These are phyloP conservation scores for Fusarium citri DNA, from an alignment of 2,329 filamentous ascomycete species.

Conservation along the genomic window DNA sequence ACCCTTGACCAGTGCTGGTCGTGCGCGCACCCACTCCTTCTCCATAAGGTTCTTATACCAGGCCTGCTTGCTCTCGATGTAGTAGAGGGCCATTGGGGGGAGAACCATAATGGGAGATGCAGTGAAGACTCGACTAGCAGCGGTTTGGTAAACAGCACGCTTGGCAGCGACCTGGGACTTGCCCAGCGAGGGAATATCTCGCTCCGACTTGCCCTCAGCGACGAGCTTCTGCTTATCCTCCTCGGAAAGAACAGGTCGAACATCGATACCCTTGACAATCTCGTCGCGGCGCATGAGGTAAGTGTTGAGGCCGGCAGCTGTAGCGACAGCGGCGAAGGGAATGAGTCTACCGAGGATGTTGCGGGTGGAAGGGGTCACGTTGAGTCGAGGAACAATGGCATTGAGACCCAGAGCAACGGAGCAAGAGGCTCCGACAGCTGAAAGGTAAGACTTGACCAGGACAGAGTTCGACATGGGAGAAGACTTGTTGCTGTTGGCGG, in stretches of 20 bases:
- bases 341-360: slow-evolving; percentile 87
- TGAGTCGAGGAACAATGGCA: slow-evolving; percentile 85
- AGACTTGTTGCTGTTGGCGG: slow-evolving; percentile 97
- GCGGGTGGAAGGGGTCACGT: slow-evolving; percentile 79
- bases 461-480: slow-evolving; percentile 84
- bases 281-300: slow-evolving; percentile 98
- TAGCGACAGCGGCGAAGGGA: slow-evolving; percentile 94
- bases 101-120: slow-evolving; percentile 97
- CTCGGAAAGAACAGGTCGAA: slow-evolving; percentile 83
- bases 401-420: slow-evolving; percentile 94
- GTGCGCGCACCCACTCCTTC: slow-evolving; percentile 81
- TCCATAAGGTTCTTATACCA: slow-evolving; percentile 59
- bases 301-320: slow-evolving; percentile 91
- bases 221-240: slow-evolving; percentile 71
- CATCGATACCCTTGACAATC: slow-evolving; percentile 91
- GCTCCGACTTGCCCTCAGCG: slow-evolving; percentile 70
- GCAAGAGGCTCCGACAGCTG: slow-evolving; percentile 93
- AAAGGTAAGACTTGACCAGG: slow-evolving; percentile 88
- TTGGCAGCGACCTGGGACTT: slow-evolving; percentile 90
- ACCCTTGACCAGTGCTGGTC: slow-evolving; percentile 70
- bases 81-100: slow-evolving; percentile 86
- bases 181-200: slow-evolving; percentile 78
- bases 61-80: slow-evolving; percentile 71
- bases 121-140: slow-evolving; percentile 90
- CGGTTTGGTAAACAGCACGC: slow-evolving; percentile 92